These are phyloP conservation scores for Amaranthus hypochondriacus DNA, from an alignment of 148 eudicot genomes.

Conservation along the genomic window DNA sequence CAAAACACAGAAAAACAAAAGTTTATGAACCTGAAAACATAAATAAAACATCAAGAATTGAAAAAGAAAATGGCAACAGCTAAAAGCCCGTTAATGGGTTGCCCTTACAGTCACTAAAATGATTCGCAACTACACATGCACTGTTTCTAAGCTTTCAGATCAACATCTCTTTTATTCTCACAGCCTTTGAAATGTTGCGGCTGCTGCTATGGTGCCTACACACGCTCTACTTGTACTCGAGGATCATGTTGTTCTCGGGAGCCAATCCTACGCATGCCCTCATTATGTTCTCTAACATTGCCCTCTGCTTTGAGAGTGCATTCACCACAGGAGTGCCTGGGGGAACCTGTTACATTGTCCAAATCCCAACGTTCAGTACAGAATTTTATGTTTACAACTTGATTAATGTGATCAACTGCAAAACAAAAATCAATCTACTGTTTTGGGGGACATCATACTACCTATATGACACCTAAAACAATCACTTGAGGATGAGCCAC, in stretches of 20 bases:
- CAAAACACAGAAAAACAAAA: neutral
- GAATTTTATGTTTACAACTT: neutral
- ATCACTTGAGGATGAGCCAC: no score
- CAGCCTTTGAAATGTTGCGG: neutral
- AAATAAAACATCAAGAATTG: neutral
- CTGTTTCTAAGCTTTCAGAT: conserved; percentile 13
- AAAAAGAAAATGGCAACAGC: neutral
- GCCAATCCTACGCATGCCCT: conserved; percentile 97
- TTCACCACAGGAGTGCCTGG: conserved; percentile 99
- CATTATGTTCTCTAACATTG: conserved; percentile 96
- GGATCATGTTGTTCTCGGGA: conserved; percentile 98
- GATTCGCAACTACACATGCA: conserved; percentile 9
- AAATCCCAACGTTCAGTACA: neutral
- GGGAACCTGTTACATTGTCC: conserved; percentile 57
- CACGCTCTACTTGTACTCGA: conserved; percentile 71
- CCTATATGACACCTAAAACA: neutral
- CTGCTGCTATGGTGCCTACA: neutral
- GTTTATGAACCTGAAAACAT: neutral
- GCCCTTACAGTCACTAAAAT: conserved; percentile 6
- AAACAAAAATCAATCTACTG: neutral
- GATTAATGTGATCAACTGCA: neutral
- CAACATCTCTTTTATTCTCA: conserved; percentile 24
- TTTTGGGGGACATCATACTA: conserved; percentile 4
- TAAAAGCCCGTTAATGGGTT: conserved; percentile 14
- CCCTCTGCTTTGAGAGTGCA: conserved; percentile 91